Base-by-base conservation (phyloP, 2,329 filamentous ascomycete genomes). In the Aureobasidium mangrovei region DNA sequence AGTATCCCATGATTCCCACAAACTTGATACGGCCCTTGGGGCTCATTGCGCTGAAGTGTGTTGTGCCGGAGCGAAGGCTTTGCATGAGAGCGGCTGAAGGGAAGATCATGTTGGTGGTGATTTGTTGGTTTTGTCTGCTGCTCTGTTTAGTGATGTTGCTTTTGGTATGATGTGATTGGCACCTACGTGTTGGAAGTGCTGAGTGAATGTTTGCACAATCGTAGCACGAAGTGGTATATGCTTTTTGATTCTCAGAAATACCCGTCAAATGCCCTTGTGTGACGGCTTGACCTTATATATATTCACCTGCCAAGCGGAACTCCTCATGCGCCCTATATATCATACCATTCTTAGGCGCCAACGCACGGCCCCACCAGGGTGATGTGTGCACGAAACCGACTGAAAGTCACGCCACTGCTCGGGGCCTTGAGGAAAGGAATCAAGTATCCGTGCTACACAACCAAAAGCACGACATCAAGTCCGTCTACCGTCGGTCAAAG, bases 1-100 rank as follows among this genome's bases (percentile, higher is more conserved):
- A 67, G 58, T 69, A 69, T 27, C 61, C 61, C 45, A 63, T 58
- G 4, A 63, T 60, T 31, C 62, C 59, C 7, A 60, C 60, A 41
- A 62, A 59, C 29, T 60, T 62, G 9, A 67, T 55, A 9, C 59
- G 61, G 44, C 64, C 64, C 40, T 58, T 60, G 35, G 41, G 36
- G 12, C 40, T 51, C 57, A 55, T 47, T 55, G 55, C 4, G 57
- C 55, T 42, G 47, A 49, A 44, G 28, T 57, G 62, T 33, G 59
- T 59, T 26, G 55, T 47, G 33, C 61, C 57, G 7, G 65, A 61
- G 43, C 65, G 63, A 8, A 62, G 38, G 8, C 63, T 58, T 57
- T 63, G 63, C 52, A 54, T 54, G 10, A 52, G 48, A 4, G 39
- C 48, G 35, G 48, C 39, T 41, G 48, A 52, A 4, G 48, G 48